Conservation (phyloP, 2,329 filamentous ascomycete species). For the Meredithiella fracta region DNA sequence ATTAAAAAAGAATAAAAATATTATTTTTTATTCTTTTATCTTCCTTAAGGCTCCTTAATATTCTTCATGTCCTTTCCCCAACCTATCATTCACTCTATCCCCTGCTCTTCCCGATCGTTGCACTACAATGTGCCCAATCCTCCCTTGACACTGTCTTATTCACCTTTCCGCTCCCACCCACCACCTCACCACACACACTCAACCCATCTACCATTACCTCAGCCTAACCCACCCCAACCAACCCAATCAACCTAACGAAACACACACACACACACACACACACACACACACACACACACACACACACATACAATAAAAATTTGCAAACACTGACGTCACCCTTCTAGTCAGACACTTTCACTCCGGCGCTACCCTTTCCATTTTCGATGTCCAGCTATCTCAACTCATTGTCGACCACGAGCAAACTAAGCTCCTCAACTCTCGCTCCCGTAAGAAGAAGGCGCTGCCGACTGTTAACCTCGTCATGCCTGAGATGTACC, state of each 20-base stretch:
- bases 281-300: background rate
- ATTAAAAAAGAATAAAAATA: no score
- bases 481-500: background rate
- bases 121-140: background rate
- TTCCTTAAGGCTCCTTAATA: background rate
- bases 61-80: background rate
- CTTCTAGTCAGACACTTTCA: no score
- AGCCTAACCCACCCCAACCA: background rate
- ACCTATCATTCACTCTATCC: no score
- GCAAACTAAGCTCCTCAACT: conserved; percentile 9
- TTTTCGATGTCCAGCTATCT: background rate
- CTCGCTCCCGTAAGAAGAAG: conserved; percentile 12
- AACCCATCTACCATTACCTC: background rate
- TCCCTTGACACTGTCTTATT: background rate
- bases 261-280: background rate
- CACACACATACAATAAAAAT: background rate
- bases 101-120: background rate
- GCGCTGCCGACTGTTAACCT: background rate
- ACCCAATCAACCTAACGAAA: background rate
- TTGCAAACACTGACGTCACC: no score
- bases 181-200: background rate
- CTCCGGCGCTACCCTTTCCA: background rate
- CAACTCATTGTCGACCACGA: conserved; percentile 9
- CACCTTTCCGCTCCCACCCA: background rate
- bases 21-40: no score